Evolutionary conservation across 2,329 filamentous ascomycete species (phyloP).

Genomic region (Aspergillus unguis): DNA sequence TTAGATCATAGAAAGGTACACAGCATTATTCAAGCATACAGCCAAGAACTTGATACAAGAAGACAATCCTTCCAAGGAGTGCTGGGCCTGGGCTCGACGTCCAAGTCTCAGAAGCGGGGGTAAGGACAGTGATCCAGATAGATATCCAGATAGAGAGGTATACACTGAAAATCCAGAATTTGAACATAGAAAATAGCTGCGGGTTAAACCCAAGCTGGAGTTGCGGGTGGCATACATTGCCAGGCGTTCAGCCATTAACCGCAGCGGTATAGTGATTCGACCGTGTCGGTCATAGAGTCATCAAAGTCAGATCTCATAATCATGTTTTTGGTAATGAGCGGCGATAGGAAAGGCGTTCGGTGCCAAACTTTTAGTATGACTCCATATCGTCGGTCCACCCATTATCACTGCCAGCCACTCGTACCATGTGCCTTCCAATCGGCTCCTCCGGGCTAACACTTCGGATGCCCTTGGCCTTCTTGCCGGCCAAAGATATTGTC

Average conservation of each 20-base stretch:
- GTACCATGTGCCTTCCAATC: slow-evolving; percentile 42
- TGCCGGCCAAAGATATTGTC: slow-evolving; percentile 31
- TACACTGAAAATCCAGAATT: slow-evolving; percentile 30
- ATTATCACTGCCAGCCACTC: slow-evolving; percentile 50
- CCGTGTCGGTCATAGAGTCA: slow-evolving; percentile 27
- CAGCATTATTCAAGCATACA: slow-evolving; percentile 17
- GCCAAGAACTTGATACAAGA: slow-evolving; percentile 23
- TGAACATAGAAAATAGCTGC: slow-evolving; percentile 25
- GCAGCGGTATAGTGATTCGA: background rate
- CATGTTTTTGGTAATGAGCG: slow-evolving; percentile 19
- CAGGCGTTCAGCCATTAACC: slow-evolving; percentile 9
- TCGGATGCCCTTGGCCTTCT: slow-evolving; percentile 47
- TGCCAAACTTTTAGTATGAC: slow-evolving; percentile 31
- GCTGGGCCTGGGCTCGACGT: background rate
- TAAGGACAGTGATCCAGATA: slow-evolving; percentile 10
- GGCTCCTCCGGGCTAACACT: slow-evolving; percentile 44
- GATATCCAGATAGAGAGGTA: slow-evolving; percentile 10
- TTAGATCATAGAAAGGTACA: slow-evolving; percentile 12
- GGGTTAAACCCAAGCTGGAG: slow-evolving; percentile 4
- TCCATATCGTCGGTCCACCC: slow-evolving; percentile 54
- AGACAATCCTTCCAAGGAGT: slow-evolving; percentile 12
- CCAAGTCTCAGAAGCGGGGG: background rate
- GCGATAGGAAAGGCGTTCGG: slow-evolving; percentile 6
- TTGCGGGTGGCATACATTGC: slow-evolving; percentile 6
- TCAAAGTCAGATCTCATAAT: slow-evolving; percentile 24